Percentiles rank a stretch among this genome's conserved stretches.
Evolutionary conservation across 129 eudicot genomes (phyloP).

Genomic region (Daucus carota): DNA sequence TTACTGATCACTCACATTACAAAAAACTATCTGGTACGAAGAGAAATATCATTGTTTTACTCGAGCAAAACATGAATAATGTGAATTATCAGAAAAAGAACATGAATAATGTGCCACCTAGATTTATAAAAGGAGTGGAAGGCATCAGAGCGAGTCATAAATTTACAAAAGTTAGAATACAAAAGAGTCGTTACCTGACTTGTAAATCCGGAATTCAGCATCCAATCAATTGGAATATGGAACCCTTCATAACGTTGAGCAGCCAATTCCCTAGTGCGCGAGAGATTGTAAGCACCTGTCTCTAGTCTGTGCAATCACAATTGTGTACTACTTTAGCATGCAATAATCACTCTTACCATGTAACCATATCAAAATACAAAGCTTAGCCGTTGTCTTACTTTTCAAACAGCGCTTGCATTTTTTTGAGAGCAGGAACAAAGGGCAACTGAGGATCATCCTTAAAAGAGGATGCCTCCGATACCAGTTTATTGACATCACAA

Average conservation of each 20-base stretch:
- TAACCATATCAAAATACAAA: background rate
- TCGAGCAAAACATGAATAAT: background rate
- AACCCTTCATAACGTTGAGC: conserved; percentile 62
- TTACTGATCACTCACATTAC: background rate
- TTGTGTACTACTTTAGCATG: background rate
- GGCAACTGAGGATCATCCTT: conserved; percentile 71
- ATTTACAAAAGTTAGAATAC: conserved; percentile 10
- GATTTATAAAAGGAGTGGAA: background rate
- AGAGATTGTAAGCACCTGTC: conserved; percentile 75
- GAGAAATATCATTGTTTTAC: background rate
- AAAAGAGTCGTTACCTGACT: conserved; percentile 49
- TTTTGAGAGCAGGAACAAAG: conserved; percentile 66
- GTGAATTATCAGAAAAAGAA: too few relatives aligned
- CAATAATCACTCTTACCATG: background rate
- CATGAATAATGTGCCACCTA: background rate
- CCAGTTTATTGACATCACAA: conserved; percentile 79
- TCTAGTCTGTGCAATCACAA: conserved; percentile 50
- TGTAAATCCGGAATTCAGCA: conserved; percentile 73
- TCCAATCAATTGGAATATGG: conserved; percentile 81
- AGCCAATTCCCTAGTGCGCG: conserved; percentile 81
- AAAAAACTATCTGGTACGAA: background rate
- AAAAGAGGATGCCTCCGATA: conserved; percentile 65
- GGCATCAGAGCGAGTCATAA: background rate
- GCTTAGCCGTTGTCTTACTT: conserved; percentile 35
- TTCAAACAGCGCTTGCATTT: conserved; percentile 87